These are phyloP conservation scores for Cubamyces lactineus DNA, from an alignment of 768 basidiomycete genomes.

Conservation along the genomic window DNA sequence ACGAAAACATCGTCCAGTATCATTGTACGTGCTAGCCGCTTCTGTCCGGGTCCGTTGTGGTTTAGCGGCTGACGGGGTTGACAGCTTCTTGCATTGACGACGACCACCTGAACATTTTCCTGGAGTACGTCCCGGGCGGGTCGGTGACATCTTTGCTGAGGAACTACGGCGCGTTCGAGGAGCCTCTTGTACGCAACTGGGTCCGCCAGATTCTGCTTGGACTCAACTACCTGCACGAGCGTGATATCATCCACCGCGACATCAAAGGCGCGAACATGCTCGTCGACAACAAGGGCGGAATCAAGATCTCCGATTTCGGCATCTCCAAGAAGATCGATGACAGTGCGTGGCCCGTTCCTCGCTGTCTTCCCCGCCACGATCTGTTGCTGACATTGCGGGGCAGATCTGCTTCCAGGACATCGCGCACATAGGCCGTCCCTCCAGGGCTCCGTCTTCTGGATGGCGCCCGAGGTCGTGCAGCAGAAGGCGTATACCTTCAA, in stretches of 20 bases:
- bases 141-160: constrained; percentile 88
- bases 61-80: neutral
- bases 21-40: constrained; percentile 63
- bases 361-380: neutral
- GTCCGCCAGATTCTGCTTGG: constrained; percentile 90
- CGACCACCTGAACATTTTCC: constrained; percentile 90
- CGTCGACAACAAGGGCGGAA: constrained; percentile 96
- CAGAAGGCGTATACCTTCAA: constrained; percentile 91
- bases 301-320: constrained; percentile 97
- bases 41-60: neutral
- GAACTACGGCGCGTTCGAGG: constrained; percentile 95
- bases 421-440: constrained; percentile 88
- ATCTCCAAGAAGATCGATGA: constrained; percentile 98
- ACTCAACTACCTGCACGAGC: constrained; percentile 87
- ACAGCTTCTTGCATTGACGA: constrained; percentile 93
- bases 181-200: constrained; percentile 88
- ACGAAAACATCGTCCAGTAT: constrained; percentile 97
- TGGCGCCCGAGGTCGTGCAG: constrained; percentile 98
- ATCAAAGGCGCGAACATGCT: constrained; percentile 99
- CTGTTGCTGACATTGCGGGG: constrained; percentile 1
- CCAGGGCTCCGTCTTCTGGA: constrained; percentile 99
- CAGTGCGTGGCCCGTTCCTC: constrained; percentile 56
- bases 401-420: constrained; percentile 57
- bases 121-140: constrained; percentile 96
- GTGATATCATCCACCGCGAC: constrained; percentile 95